Evolutionary conservation across 192 early-diverging fungal species (phyloP), one percentile per base, ranked within the genome.

Genomic region (Coemansia erecta): DNA sequence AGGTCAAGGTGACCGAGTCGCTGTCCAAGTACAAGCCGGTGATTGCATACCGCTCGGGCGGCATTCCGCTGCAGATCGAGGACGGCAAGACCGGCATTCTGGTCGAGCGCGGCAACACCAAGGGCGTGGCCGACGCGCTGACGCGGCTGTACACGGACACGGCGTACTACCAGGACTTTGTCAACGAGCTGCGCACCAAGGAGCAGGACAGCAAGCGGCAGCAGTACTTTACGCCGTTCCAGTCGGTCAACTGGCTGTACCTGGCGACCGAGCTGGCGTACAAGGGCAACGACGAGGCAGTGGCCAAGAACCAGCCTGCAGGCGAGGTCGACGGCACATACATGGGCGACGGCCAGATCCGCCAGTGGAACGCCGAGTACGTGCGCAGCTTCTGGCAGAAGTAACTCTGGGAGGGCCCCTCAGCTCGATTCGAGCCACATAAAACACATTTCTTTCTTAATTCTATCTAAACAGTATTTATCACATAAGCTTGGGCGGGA

Each of bases 1-100:
- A 92, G 72, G 84, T 92, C 81, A 93, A 90, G 71, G 87, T 91
- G 37, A 92, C 88, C 13, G 90, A 92, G 61, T 79, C 87, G 12
- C 66, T 88, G 48, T 66, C 74, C 17, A 91, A 91, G 69, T 85
- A 80, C 72, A 82, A 81, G 82, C 87, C 64, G 69, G 90, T 86
- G 17, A 70, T 87, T 60, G 85, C 82, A n/a, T 84, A 82, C 59
- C 72, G 70, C 40, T 68, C 83, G 40, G 87, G 87, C 51, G 91
- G 91, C 53, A 93, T 93, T 53, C 91, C 91, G 17, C 84, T 88
- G 58, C 91, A 93, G 69, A 88, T 93, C 47, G 70, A 79, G 49
- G 64, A 89, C 51, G 84, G 82, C 15, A 69, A 71, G 43, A 89
- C 84, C 4, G 91, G 91, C 18, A 90, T 84, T 61, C 71, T 92